Conservation (phyloP, 208 protist genomes). For the Trypanosoma theileri region DNA sequence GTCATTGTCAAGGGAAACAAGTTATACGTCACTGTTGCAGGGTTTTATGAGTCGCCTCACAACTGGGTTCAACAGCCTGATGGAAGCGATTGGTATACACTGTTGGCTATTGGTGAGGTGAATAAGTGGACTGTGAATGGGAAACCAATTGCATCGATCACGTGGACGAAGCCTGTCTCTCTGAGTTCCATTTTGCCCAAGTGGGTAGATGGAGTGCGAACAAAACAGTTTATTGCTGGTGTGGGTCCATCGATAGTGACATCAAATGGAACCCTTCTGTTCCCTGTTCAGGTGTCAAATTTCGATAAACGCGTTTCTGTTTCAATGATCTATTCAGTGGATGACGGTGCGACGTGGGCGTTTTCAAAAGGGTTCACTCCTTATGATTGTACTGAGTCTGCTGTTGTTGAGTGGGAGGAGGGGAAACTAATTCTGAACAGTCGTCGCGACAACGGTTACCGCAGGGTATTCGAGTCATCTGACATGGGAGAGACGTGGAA, state of each 20-base stretch:
- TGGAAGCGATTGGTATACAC: background rate
- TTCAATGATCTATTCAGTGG: constrained; percentile 15
- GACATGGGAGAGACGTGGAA: no score
- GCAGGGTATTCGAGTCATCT: constrained; percentile 13
- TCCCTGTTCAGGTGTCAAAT: constrained; percentile 6
- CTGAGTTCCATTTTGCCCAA: background rate
- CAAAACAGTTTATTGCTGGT: constrained; percentile 10
- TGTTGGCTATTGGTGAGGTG: constrained; percentile 10
- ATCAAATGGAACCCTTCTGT: constrained; percentile 12
- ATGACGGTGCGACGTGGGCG: constrained; percentile 4
- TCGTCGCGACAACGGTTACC: background rate
- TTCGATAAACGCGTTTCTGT: background rate
- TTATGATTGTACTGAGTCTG: background rate
- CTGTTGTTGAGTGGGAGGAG: constrained; percentile 9
- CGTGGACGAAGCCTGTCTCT: background rate
- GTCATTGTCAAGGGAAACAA: constrained; percentile 17
- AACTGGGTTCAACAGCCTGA: background rate
- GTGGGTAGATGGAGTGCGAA: background rate
- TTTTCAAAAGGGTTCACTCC: background rate
- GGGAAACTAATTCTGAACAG: background rate
- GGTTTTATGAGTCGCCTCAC: background rate
- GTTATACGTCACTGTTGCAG: constrained; percentile 15
- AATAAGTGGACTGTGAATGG: background rate
- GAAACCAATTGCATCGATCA: background rate
- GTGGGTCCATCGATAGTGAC: constrained; percentile 8